Base-by-base conservation (phyloP, 169 alveolate genomes). In the Plasmodium inui region DNA sequence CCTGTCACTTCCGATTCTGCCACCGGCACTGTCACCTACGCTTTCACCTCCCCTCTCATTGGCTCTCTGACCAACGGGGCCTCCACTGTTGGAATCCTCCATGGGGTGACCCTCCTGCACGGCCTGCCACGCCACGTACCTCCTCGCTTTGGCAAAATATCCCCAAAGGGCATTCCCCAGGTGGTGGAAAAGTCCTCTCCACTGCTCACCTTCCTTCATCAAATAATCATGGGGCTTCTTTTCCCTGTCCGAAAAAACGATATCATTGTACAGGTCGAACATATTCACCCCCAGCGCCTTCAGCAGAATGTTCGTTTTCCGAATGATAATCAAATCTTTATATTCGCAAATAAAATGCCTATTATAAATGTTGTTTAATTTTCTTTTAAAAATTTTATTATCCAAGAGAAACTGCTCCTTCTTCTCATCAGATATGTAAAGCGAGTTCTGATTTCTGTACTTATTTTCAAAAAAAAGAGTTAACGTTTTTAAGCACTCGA, bases 291-390 rank as follows among this genome's bases (percentile, higher is more conserved):
- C 95, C 53, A 91, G 37, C 1, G 95, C 76, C 76, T 91, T 91
- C 12, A 91, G 57, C 30, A 91, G 28, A 28, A 91, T 91, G 73
- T 91, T 91, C 28, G 95, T 91, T 82, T 91, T 91, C 37, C 95
- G 73, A 12, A 91, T 91, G 17, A 91, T 78, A 17, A 91, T 82
- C 55, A 91, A 44, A 41, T 91, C 95, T 37, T 91, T 91, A 71
- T 91, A 82, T 78, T 91, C 95, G 57, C 95, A 91, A 81, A 91
- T 91, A 46, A 81, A 91, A 91, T 91, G 95, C 19, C 95, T 91
- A 67, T 91, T 91, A 78, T 91, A 91, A 19, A 91, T 91, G 74
- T 91, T 91, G 72, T 91, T 91, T 46, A 91, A 37, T 91, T 91
- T 91, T 73, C 71, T 91, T 53, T 91, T 91, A 2, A 91, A 28